A percentile compares a stretch with the other conserved stretches of the same genome.
These are phyloP conservation scores for Penicillium tannophilum DNA, from an alignment of 495 filamentous ascomycete genomes.

Conservation along the genomic window DNA sequence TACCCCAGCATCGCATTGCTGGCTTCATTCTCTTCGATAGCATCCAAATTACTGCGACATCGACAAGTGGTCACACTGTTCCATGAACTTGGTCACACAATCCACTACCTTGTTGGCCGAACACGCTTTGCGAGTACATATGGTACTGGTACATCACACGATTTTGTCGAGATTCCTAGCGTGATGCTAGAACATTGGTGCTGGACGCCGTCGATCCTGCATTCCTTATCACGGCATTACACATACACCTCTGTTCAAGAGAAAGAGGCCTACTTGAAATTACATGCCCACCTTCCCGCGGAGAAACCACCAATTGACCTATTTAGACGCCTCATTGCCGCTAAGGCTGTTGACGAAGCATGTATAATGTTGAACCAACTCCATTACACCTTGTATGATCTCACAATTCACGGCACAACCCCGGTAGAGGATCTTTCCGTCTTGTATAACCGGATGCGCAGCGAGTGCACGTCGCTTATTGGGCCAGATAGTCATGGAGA, in stretches of 20 bases:
- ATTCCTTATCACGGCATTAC: slow-evolving; percentile 1
- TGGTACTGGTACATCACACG: not conserved
- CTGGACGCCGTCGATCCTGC: not conserved
- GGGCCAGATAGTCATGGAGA: not conserved
- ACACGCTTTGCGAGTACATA: slow-evolving; percentile 1
- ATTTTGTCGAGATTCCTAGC: slow-evolving; percentile 4
- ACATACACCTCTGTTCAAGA: not conserved
- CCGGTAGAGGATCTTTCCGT: not conserved
- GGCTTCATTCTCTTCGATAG: too few species aligned
- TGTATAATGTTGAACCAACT: not conserved
- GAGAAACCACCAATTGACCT: not conserved
- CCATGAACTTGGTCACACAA: too few species aligned
- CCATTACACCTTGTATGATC: not conserved
- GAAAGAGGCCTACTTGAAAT: not conserved
- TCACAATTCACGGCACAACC: not conserved
- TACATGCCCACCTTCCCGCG: not conserved
- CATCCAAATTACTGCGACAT: too few species aligned
- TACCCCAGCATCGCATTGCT: too few species aligned
- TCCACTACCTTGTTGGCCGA: not conserved
- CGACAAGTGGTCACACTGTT: too few species aligned
- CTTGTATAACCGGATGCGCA: not conserved
- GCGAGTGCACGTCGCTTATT: not conserved
- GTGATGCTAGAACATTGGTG: not conserved
- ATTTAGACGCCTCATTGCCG: not conserved
- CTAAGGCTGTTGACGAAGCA: not conserved